phyloP scores from a whole-genome alignment of 176 grass and related monocot species.

The Phoenix dactylifera region DNA sequence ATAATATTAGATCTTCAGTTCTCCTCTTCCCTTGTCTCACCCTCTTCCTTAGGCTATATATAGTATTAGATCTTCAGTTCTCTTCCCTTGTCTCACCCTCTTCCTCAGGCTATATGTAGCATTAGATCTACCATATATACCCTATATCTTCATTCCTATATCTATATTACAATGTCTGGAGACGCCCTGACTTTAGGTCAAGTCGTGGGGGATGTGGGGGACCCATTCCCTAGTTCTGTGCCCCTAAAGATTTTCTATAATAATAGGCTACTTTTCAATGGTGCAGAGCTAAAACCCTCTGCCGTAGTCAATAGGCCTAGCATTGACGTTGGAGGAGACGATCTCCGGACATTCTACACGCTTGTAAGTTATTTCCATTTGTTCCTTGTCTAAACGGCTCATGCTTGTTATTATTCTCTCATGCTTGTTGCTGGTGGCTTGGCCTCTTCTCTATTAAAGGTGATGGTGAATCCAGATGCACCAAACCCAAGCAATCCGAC shows the following conservation, averaged over 20 bases:
- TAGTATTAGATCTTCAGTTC: too few relatives aligned
- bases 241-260: constrained; percentile 32
- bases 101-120: too few relatives aligned
- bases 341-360: constrained; percentile 42
- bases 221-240: constrained; percentile 46
- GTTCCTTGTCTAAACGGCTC: not conserved
- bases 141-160: too few relatives aligned
- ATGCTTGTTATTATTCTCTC: not conserved
- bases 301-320: constrained; percentile 19
- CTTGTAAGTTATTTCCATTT: constrained; percentile 34
- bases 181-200: constrained; percentile 47
- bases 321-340: constrained; percentile 55
- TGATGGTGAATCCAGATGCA: constrained; percentile 91
- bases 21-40: too few relatives aligned
- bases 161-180: constrained; percentile 28
- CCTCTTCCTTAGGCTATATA: too few relatives aligned
- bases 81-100: too few relatives aligned
- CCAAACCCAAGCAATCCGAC: constrained; percentile 76
- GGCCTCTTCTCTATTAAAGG: constrained; percentile 15
- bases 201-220: constrained; percentile 65
- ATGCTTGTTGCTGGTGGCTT: not conserved
- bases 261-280: constrained; percentile 39
- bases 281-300: constrained; percentile 44
- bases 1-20: too few relatives aligned
- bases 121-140: too few relatives aligned